phyloP scores from a whole-genome alignment of 768 basidiomycete species.

The Nidularia sp. region DNA sequence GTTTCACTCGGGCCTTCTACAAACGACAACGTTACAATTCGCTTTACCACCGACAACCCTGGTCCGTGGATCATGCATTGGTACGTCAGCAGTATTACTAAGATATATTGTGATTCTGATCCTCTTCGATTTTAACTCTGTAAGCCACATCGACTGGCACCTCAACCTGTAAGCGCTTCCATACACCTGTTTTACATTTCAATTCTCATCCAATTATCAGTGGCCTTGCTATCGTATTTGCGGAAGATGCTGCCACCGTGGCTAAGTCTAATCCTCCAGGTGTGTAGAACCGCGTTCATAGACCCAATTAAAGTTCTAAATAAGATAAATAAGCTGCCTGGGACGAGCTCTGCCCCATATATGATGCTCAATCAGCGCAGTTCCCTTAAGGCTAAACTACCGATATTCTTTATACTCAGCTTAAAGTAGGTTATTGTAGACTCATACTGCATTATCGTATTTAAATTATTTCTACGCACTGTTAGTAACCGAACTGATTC shows the following conservation, averaged over 20 bases:
- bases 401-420: no score
- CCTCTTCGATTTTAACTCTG: constrained; percentile 2
- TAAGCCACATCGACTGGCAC: constrained; percentile 39
- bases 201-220: constrained; percentile 5
- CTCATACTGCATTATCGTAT: no score
- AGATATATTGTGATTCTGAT: constrained; percentile 6
- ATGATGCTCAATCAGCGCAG: constrained; percentile 6
- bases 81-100: constrained; percentile 27
- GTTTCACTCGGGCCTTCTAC: constrained; percentile 20
- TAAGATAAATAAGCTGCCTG: constrained; percentile 11
- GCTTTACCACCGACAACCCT: constrained; percentile 56
- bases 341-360: constrained; percentile 18
- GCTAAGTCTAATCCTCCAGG: constrained; percentile 14
- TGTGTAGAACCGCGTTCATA: constrained; percentile 5
- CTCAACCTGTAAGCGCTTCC: constrained; percentile 22
- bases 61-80: constrained; percentile 37
- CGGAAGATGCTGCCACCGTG: constrained; percentile 22
- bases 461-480: no score
- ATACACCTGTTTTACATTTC: not conserved
- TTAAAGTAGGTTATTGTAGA: no score
- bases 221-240: constrained; percentile 28
- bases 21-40: constrained; percentile 36
- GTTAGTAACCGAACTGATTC: no score
- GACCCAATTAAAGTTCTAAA: not conserved
- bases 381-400: no score